phyloP scores from a whole-genome alignment of 73 alveolate species.

The Tetrahymena thermophila region DNA sequence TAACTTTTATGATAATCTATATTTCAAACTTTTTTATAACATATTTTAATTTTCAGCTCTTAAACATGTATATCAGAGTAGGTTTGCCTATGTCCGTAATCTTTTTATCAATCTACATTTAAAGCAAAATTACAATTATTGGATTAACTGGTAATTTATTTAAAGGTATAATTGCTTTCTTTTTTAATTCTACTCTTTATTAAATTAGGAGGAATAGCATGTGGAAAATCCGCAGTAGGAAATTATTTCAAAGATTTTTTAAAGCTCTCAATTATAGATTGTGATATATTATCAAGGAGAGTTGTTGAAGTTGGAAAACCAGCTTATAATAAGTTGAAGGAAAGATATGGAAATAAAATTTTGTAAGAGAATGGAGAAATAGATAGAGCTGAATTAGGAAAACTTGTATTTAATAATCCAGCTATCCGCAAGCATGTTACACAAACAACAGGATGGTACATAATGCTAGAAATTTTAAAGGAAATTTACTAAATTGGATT shows the following conservation, averaged over 20 bases:
- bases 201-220: constrained; percentile 71
- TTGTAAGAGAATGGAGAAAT: constrained; percentile 48
- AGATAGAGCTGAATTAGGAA: constrained; percentile 64
- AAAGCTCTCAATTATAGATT: constrained; percentile 56
- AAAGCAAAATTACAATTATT: neutral
- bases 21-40: neutral
- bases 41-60: neutral
- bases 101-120: neutral
- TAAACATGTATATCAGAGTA: neutral
- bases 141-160: constrained; percentile 21
- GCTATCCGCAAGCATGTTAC: constrained; percentile 44
- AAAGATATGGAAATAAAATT: constrained; percentile 58
- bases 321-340: constrained; percentile 37
- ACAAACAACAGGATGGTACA: constrained; percentile 49
- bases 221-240: constrained; percentile 75
- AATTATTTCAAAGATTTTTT: constrained; percentile 42
- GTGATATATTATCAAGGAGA: constrained; percentile 73
- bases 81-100: neutral
- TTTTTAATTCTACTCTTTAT: neutral
- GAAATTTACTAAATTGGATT: constrained; percentile 44
- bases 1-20: neutral
- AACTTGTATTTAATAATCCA: constrained; percentile 48
- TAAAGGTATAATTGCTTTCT: neutral
- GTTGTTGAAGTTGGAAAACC: constrained; percentile 51
- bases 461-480: constrained; percentile 50